phyloP scores from a whole-genome alignment of 2,329 filamentous ascomycete genomes.

The Lachnum nothofagi region DNA sequence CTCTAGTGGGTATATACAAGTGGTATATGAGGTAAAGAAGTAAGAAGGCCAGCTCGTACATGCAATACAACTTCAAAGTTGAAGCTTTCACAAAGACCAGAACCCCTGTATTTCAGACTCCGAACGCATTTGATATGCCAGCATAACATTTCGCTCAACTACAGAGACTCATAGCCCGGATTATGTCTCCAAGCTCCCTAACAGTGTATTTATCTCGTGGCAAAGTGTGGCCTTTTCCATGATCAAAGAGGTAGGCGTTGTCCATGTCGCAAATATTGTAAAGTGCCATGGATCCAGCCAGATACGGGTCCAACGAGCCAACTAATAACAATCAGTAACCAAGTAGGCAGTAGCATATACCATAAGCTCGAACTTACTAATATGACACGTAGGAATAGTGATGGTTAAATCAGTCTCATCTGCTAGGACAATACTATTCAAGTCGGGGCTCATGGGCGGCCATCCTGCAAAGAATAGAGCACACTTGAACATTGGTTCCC shows the following conservation, averaged over 20 bases:
- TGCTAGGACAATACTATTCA: constrained; percentile 43
- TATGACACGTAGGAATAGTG: constrained; percentile 49
- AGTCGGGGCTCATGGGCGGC: constrained; percentile 46
- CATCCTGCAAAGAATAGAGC: constrained; percentile 49
- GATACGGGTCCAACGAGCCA: constrained; percentile 55
- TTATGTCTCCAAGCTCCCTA: constrained; percentile 32
- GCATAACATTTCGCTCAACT: too few species aligned
- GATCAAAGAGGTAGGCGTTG: constrained; percentile 57
- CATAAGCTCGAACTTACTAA: too few species aligned
- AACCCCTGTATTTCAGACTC: too few species aligned
- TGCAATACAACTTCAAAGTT: too few species aligned
- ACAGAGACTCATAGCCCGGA: too few species aligned
- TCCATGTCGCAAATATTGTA: constrained; percentile 62
- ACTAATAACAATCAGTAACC: too few species aligned
- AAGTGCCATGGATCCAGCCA: constrained; percentile 56
- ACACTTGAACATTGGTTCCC: constrained; percentile 35
- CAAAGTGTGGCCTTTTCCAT: constrained; percentile 60
- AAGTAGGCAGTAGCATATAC: too few species aligned
- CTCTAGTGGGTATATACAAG: too few species aligned
- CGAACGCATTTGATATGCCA: too few species aligned
- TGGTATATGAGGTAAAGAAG: too few species aligned
- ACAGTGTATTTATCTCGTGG: constrained; percentile 44
- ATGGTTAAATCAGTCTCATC: constrained; percentile 49
- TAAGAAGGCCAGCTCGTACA: too few species aligned
- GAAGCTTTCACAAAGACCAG: too few species aligned